Base-by-base conservation (phyloP, 1,284 basidiomycete species). In the Thecaphora frezii region DNA sequence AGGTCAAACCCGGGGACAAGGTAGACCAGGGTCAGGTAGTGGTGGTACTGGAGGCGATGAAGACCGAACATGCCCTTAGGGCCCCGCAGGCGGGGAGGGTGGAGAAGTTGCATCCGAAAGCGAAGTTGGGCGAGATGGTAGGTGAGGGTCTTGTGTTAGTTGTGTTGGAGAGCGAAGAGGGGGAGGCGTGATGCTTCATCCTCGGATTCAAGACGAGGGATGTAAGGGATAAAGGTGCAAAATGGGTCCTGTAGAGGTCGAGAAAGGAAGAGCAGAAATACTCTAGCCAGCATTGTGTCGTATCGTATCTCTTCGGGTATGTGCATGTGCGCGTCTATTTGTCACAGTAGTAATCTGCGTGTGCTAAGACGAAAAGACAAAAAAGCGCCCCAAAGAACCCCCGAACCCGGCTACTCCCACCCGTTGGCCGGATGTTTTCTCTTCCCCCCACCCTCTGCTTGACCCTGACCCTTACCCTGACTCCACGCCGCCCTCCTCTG, bases 41-140 rank as follows among this genome's bases (percentile, higher is more conserved):
- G 13, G 86, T 92, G 26, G 86, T 94, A 21, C 80, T 94, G 68
- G 92, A 94, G 82, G 93, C 90, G 73, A 96, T 94, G 92, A 96
- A 96, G 82, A 93, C 89, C 46, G 89, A 74, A 33, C 69, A 71
- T 33, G 44, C 89, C 41, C 78, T 96, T 69, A 84, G 90, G 55
- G 86, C 89, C 13, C 83, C 85, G 52, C 82, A 82, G 5, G 82
- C 83, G 41, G 91, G 90, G 12, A 82, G 86, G 8, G 86, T 93
- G 2, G 85, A 83, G 65, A 82, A 83, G 38, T 84, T 93, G 9
- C 54, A 51, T 46, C 38, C 18, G 8, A 70, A 65, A 44, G 59
- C 63, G 25, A 86, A 85, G n/a, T 90, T 88, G 68, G 90, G 90
- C 5, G 87, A 90, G 76, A 90, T 92, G 86, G 90, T 93, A 2